Base-by-base conservation (phyloP, 352 stramenopile species). In the Globisporangium irregulare region DNA sequence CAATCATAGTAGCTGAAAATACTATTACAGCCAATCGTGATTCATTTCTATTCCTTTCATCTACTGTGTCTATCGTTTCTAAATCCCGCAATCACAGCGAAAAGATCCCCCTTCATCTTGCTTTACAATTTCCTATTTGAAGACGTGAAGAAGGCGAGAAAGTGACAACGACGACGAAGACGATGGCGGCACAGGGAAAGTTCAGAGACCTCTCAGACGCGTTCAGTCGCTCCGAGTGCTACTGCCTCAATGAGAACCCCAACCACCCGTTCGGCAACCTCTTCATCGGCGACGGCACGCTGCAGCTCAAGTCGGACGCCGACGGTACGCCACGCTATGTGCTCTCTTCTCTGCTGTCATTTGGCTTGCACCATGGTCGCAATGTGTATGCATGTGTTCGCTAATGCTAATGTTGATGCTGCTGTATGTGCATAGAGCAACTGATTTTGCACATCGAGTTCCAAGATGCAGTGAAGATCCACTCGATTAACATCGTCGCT, bases 361-460 rank as follows among this genome's bases (percentile, higher is more conserved):
- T 1, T 41, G n/a, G 15, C 54, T 59, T 59, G 24, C 27, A 41
- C 7, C 25, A 15, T 22, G 54, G 25, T 59, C 20, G 54, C 25
- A 18, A 15, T 60, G 24, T 34, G 27, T 27, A 22, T 59, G 15
- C 7, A 14, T 24, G 18, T 12, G 53, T 24, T 38, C 12, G 25
- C 24, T 41, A 10, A 24, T 38, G 8, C 3, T 46, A 27, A 1
- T 43, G 54, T 4, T 41, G 54, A 10, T 60, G 7, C 18, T 60
- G 29, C 8, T 32, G 24, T 25, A 8, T 20, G n/a, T 41, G 1
- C 48, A 4, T 62, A 94, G 86, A 94, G 73, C 84, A 94, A 79
- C 61, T 94, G 63, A 82, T 94, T 61, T 71, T 94, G 46, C 87
- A 94, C 70, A 77, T 94, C 46, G 84, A 91, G 69, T 94, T 94